Evolutionary conservation across 2,329 filamentous ascomycete genomes (phyloP), one percentile per base, ranked within the genome.

Genomic region (Aspergillus sp.): DNA sequence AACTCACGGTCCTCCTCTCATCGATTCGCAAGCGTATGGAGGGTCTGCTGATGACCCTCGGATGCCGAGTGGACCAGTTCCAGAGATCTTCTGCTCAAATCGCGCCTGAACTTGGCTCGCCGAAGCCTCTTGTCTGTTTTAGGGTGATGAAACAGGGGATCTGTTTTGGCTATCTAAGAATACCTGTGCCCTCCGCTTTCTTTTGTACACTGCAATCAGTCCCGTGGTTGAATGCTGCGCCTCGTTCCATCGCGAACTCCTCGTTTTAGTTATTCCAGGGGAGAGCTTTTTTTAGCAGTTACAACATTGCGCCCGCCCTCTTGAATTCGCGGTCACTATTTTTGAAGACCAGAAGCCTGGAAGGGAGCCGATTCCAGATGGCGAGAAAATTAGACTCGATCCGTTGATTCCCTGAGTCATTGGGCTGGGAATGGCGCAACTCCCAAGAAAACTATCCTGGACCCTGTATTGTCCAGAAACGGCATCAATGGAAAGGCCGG

Each of bases 21-120:
- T 14, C 12, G 4, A 33, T 21, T 5, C 8, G n/a, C 4, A 19
- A 27, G 24, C 9, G 24, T 14, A 23, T 43, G 44, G 50, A 52
- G 19, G 49, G 57, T 59, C 58, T 59, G 57, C 52, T 58, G 53
- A 61, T 58, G 53, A 24, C 39, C 23, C 14, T 49, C 47, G 48
- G 48, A 49, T 15, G 48, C 35, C 15, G 19, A 33, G 33, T 47
- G 17, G 15, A 17, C 17, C 7, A 24, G 37, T 41, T 24, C 39
- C 39, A 21, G 7, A 27, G 21, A 31, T 19, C 39, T 19, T 9
- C 35, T 15, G 15, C n/a, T n/a, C 40, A 21, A 35, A 6, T 39
- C 15, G 35, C 35, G 31, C 43, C 52, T 35, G 43, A 39, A n/a
- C 37, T 40, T 48, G 40, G 27, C 27, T 53, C n/a, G 37, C 54